phyloP scores from a whole-genome alignment of 495 filamentous ascomycete species.

The Aspergillus hancockii region DNA sequence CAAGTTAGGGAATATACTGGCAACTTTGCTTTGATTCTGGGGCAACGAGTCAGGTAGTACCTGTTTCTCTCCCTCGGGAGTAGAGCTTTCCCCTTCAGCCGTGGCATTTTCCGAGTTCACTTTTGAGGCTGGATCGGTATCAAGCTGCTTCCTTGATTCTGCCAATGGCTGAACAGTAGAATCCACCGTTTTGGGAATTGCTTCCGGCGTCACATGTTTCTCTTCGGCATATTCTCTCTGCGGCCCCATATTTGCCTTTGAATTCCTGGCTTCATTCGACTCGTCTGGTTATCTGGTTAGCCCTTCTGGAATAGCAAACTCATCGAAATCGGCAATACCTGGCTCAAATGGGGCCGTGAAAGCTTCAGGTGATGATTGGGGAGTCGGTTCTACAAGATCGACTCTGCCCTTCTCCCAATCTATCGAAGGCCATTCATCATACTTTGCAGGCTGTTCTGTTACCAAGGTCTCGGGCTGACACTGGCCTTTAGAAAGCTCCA shows the following conservation, averaged over 20 bases:
- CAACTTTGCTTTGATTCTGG: slow-evolving; percentile 30
- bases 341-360: slow-evolving; percentile 31
- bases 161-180: background rate
- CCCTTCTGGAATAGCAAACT: slow-evolving; percentile 31
- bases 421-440: slow-evolving; percentile 41
- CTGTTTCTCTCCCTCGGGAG: slow-evolving; percentile 13
- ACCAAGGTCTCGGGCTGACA: slow-evolving; percentile 13
- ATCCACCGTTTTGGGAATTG: background rate
- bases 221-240: background rate
- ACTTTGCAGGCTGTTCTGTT: slow-evolving; percentile 20
- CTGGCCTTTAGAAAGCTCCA: slow-evolving; percentile 1
- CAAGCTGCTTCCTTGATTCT: background rate
- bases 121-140: slow-evolving; percentile 14
- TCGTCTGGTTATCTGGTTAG: slow-evolving; percentile 13
- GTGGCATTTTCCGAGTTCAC: background rate
- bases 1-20: slow-evolving; percentile 41
- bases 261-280: background rate
- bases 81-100: slow-evolving; percentile 11
- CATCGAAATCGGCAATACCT: slow-evolving; percentile 39
- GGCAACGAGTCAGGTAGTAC: slow-evolving; percentile 2
- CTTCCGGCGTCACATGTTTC: slow-evolving; percentile 16
- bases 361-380: slow-evolving; percentile 26
- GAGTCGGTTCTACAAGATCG: slow-evolving; percentile 26
- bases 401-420: slow-evolving; percentile 38
- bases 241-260: slow-evolving; percentile 27